Evolutionary conservation across 2,329 filamentous ascomycete species (phyloP).

Genomic region (Verticillium alfalfae): DNA sequence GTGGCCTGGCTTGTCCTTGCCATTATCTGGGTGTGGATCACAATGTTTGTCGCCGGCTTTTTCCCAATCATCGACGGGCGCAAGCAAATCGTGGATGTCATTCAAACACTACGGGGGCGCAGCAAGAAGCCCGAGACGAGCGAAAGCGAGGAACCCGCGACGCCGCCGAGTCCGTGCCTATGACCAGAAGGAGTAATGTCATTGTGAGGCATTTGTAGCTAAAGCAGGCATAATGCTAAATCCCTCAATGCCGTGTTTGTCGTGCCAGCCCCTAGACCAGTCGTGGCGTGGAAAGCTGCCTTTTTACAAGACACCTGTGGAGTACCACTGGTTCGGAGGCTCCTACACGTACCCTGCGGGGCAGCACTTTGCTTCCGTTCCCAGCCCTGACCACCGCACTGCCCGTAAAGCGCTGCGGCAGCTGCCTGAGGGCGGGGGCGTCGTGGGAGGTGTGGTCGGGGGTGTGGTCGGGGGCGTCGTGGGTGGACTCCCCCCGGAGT

Average conservation of each 20-base stretch:
- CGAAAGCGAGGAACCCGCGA: neutral
- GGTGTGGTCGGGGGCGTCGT: neutral
- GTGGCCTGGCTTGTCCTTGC: slow-evolving; percentile 43
- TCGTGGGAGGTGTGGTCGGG: slow-evolving; percentile 1
- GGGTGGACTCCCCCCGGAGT: neutral
- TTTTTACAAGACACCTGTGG: slow-evolving; percentile 30
- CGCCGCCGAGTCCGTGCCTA: neutral
- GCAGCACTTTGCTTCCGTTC: slow-evolving; percentile 18
- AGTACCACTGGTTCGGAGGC: slow-evolving; percentile 30
- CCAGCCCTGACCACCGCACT: slow-evolving; percentile 17
- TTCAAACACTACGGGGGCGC: neutral
- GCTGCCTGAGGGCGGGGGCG: slow-evolving; percentile 3
- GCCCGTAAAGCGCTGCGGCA: slow-evolving; percentile 12
- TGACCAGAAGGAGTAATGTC: neutral
- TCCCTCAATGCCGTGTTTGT: no score
- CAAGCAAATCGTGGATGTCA: slow-evolving; percentile 17
- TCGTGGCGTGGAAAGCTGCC: no score
- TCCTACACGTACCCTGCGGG: slow-evolving; percentile 19
- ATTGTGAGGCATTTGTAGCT: no score
- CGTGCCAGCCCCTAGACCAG: no score
- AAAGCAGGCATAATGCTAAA: no score
- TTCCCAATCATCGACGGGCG: slow-evolving; percentile 44
- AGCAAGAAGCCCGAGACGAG: neutral
- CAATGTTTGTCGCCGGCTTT: slow-evolving; percentile 41
- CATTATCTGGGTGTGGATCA: slow-evolving; percentile 48